phyloP scores from a whole-genome alignment of 75 land plant genomes.

The Selaginella tamariscina region DNA sequence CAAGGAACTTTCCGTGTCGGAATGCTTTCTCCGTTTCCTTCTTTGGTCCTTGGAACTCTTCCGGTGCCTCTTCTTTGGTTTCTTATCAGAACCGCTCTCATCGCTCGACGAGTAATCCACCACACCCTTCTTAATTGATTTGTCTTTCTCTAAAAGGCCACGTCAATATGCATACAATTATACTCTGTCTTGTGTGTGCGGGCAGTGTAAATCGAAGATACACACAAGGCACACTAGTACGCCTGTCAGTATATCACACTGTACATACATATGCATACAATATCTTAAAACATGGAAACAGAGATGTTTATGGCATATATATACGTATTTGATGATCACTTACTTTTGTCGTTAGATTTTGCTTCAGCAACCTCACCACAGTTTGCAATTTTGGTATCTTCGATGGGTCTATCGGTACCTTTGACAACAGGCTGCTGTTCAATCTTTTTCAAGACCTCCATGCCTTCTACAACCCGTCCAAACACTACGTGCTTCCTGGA shows the following conservation, averaged over 20 bases:
- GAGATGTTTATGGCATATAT: background rate
- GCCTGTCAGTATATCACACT: slow-evolving; percentile 9
- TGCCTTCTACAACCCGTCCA: slow-evolving; percentile 82
- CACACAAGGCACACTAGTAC: too few relatives aligned
- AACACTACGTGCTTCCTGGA: slow-evolving; percentile 91
- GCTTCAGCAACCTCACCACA: slow-evolving; percentile 61
- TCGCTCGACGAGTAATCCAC: slow-evolving; percentile 41
- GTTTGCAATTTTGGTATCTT: slow-evolving; percentile 58
- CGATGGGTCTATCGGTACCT: slow-evolving; percentile 45
- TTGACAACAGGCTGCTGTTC: slow-evolving; percentile 44
- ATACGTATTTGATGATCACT: slow-evolving; percentile 13
- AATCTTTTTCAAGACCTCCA: slow-evolving; percentile 56
- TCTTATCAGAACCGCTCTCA: slow-evolving; percentile 35
- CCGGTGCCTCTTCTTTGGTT: slow-evolving; percentile 48
- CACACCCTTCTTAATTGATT: slow-evolving; percentile 28
- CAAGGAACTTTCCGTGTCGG: slow-evolving; percentile 20
- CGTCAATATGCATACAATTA: background rate
- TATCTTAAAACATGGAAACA: background rate
- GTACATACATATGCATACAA: background rate
- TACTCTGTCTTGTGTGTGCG: too few relatives aligned
- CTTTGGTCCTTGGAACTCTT: slow-evolving; percentile 45
- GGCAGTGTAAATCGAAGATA: too few relatives aligned
- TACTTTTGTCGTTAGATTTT: slow-evolving; percentile 19
- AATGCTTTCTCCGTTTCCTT: slow-evolving; percentile 48
- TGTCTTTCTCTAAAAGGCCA: slow-evolving; percentile 45